Conservation (phyloP, 495 filamentous ascomycete species). For the Geopyxis carbonaria region DNA sequence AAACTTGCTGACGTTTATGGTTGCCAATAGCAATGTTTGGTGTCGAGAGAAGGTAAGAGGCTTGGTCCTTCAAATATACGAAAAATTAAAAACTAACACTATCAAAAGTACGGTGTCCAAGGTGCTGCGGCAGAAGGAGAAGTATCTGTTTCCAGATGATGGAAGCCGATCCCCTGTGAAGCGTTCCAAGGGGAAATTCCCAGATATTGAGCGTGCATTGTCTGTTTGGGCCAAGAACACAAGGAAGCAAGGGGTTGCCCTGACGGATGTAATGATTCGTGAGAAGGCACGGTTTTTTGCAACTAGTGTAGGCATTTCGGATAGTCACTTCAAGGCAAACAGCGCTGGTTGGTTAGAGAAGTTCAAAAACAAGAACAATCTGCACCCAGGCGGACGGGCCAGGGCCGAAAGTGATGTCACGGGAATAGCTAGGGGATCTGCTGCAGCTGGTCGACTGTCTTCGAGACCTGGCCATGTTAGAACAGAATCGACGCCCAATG, state of each 20-base stretch:
- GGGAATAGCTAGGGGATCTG: conserved; percentile 14
- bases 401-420: conserved; percentile 27
- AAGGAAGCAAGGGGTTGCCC: conserved; percentile 52
- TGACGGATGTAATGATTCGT: conserved; percentile 69
- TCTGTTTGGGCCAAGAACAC: conserved; percentile 74
- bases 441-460: conserved; percentile 9
- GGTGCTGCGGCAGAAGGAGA: conserved; percentile 87
- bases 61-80: background rate
- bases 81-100: conserved; percentile 8
- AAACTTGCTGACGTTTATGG: conserved; percentile 13
- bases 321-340: conserved; percentile 59
- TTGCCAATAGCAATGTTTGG: conserved; percentile 62
- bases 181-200: conserved; percentile 74
- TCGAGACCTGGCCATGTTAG: conserved; percentile 18
- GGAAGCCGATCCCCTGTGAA: conserved; percentile 78
- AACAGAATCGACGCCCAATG: conserved; percentile 24
- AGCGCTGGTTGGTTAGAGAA: conserved; percentile 78
- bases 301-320: conserved; percentile 52
- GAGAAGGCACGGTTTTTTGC: conserved; percentile 83
- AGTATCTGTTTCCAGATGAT: conserved; percentile 82
- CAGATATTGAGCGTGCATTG: conserved; percentile 89
- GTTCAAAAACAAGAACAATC: conserved; percentile 83
- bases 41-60: conserved; percentile 82
- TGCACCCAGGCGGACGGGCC: conserved; percentile 31
- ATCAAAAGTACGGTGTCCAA: conserved; percentile 81